Base-by-base conservation (phyloP, 2,329 filamentous ascomycete genomes). In the Talaromyces albobiverticillius region DNA sequence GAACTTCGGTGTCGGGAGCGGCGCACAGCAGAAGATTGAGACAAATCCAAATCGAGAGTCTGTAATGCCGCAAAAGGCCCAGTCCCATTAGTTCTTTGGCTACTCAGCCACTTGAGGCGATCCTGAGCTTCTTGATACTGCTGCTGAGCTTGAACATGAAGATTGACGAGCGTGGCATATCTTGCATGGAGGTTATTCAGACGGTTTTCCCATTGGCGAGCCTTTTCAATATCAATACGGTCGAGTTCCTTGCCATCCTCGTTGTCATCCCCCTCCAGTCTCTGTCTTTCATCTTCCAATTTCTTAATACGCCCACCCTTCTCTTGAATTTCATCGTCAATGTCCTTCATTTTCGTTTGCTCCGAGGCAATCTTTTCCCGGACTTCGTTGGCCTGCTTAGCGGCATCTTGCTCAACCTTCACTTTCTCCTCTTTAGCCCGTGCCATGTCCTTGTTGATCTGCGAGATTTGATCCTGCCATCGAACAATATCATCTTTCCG, bases 271-370 rank as follows among this genome's bases (percentile, higher is more conserved):
- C 70, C 71, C 16, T 77, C 74, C 34, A 74, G 65, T 34, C 75
- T 75, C 62, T 82, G 78, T 56, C 79, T 70, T 65, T 84, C 79
- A 55, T 83, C 79, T 63, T 87, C 83, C 6, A 86, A 71, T 34
- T 78, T 75, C 69, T 86, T 85, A 67, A 86, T 81, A 46, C 82
- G 78, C 3, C 75, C 76, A 22, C 81, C 82, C 60, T 81, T 84
- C 59, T 84, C 78, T 57, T 80, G 80, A 46, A 86, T 81, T 51
- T 82, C 79, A 40, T 86, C 83, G 54, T 87, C 84, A 36, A 86
- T 71, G 6, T 68, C 63, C 58, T 81, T 84, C 70, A 84, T 80
- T 11, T 74, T 70, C 7, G 63, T 60, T 54, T 77, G 74, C 57
- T 78, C 75, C 47, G 73, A 68, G 16, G 71, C 67, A 49, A 78